phyloP scores from a whole-genome alignment of 2,329 filamentous ascomycete genomes.

The Fusarium piperis region DNA sequence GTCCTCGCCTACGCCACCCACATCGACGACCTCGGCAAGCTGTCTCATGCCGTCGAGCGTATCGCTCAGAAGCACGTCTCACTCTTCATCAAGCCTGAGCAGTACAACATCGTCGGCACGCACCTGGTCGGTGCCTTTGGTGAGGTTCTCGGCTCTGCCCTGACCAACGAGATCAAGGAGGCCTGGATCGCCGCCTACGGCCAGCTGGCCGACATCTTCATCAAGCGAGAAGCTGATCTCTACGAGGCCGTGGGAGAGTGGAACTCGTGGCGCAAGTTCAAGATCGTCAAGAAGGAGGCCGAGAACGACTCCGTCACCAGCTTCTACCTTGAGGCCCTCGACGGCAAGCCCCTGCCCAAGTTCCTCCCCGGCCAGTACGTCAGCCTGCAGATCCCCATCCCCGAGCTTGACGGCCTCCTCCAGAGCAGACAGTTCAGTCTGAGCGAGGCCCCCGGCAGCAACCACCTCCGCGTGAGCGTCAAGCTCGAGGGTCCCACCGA shows the following conservation, averaged over 20 bases:
- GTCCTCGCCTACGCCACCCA: constrained; percentile 78
- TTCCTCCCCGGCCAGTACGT: constrained; percentile 81
- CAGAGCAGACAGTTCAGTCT: constrained; percentile 83
- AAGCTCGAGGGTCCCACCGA: constrained; percentile 67
- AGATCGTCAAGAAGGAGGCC: constrained; percentile 67
- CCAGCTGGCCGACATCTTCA: constrained; percentile 77
- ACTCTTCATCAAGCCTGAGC: constrained; percentile 73
- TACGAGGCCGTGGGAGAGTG: constrained; percentile 62
- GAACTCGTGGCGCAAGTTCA: constrained; percentile 62
- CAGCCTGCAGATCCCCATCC: constrained; percentile 70
- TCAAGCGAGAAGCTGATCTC: constrained; percentile 68
- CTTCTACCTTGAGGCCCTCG: constrained; percentile 74
- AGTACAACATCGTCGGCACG: constrained; percentile 76
- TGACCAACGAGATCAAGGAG: constrained; percentile 72
- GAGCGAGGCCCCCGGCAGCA: constrained; percentile 65
- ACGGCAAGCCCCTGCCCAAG: constrained; percentile 63
- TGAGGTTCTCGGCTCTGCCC: constrained; percentile 71
- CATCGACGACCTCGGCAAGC: constrained; percentile 73
- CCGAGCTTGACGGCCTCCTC: constrained; percentile 64
- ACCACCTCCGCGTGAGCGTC: constrained; percentile 77
- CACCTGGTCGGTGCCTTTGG: constrained; percentile 75
- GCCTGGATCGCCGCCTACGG: constrained; percentile 79
- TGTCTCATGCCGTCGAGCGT: constrained; percentile 67
- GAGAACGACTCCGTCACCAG: constrained; percentile 71
- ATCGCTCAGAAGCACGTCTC: constrained; percentile 82